These are phyloP conservation scores for Triangularia setosa DNA, from an alignment of 2,329 filamentous ascomycete species.

Conservation along the genomic window DNA sequence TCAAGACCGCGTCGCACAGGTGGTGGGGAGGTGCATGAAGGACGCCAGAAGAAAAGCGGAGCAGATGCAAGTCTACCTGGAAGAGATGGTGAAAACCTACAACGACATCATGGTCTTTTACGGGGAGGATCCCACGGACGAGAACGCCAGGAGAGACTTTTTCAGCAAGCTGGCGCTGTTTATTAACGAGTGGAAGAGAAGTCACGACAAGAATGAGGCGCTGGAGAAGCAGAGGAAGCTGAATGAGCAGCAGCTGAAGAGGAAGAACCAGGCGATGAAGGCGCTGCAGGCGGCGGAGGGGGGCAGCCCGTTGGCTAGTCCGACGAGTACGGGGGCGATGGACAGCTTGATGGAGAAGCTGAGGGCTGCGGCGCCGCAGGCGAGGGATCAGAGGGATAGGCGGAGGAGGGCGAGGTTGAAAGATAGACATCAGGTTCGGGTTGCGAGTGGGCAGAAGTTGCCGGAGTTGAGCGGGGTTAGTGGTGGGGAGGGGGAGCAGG, in stretches of 20 bases:
- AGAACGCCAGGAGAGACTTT: constrained; percentile 91
- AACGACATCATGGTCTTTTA: constrained; percentile 97
- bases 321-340: constrained; percentile 83
- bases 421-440: constrained; percentile 83
- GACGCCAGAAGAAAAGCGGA: constrained; percentile 93
- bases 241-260: constrained; percentile 89
- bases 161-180: constrained; percentile 91
- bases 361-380: constrained; percentile 85
- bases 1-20: constrained; percentile 86
- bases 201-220: constrained; percentile 82
- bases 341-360: constrained; percentile 93
- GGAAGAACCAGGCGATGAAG: constrained; percentile 73
- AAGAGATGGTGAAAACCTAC: constrained; percentile 87
- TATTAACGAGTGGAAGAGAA: constrained; percentile 93
- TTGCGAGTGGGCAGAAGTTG: constrained; percentile 86
- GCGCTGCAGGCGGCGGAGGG: constrained; percentile 41
- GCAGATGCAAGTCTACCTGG: constrained; percentile 88
- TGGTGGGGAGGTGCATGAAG: constrained; percentile 93
- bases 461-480: constrained; percentile 65
- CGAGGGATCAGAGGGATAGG: constrained; percentile 82
- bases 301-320: constrained; percentile 52
- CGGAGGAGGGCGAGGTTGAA: constrained; percentile 83
- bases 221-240: constrained; percentile 78
- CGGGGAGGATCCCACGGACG: constrained; percentile 87
- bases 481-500: constrained; percentile 42